Percentiles rank a stretch among this genome's conserved stretches.
These are phyloP conservation scores for Lactifluus hygrophoroides DNA, from an alignment of 768 basidiomycete genomes.

Conservation along the genomic window DNA sequence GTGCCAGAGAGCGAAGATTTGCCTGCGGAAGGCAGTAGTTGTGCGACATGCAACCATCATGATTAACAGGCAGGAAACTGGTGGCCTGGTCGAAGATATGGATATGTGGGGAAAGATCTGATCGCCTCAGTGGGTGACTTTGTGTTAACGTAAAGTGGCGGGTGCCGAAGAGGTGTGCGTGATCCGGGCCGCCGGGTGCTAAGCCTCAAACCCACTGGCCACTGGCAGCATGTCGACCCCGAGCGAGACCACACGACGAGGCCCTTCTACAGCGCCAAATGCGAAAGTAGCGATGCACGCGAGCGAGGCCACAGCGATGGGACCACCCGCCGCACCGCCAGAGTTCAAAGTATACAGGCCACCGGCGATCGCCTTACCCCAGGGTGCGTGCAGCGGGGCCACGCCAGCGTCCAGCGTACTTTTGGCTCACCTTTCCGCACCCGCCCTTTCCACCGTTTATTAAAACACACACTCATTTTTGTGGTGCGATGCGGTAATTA, in stretches of 20 bases:
- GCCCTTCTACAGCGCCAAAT: neutral
- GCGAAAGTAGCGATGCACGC: neutral
- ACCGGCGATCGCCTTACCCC: neutral
- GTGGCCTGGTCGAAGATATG: no score
- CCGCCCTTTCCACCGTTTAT: no score
- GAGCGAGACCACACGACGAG: neutral
- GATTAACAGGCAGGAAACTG: neutral
- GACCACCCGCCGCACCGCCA: neutral
- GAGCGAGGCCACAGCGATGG: neutral
- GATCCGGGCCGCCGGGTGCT: no score
- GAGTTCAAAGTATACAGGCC: constrained; percentile 17
- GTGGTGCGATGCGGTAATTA: neutral
- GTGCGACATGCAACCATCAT: neutral
- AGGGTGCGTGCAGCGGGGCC: neutral
- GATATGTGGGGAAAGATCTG: no score
- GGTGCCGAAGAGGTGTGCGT: no score
- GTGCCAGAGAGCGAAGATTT: no score
- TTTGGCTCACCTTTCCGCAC: neutral
- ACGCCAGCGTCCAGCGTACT: neutral
- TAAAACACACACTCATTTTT: no score
- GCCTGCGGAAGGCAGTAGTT: no score
- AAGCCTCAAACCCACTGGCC: no score
- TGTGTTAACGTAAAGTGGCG: no score
- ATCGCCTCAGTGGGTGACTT: no score
- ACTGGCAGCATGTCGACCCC: neutral